Evolutionary conservation across 306 rosid species (phyloP), one percentile per base, ranked within the genome.

Genomic region (Cucurbita maxima): DNA sequence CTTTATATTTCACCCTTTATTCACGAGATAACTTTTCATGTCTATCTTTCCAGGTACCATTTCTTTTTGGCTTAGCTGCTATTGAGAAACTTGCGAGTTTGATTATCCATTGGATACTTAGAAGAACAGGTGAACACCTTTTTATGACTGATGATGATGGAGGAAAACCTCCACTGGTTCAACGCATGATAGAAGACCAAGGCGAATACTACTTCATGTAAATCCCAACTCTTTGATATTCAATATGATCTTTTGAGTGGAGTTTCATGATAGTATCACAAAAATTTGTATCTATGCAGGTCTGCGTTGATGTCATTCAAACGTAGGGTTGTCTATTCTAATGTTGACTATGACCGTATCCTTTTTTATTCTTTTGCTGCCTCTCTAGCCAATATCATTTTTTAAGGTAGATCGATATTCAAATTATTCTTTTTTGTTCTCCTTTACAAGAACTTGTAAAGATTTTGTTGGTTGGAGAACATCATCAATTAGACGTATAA

Each of bases 401-500:
- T 0, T 62, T 13, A 69, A 69, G 57, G 57, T 48, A 14, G 62
- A 60, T 62, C 19, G 20, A 56, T 71, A 41, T 76, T 67, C 22
- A 20, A 59, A 74, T n/a, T 44, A 62, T 13, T 61, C 16, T 57
- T 59, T 44, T 47, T 70, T 83, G 85, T 79, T 81, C 79, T 76
- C 86, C 81, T 53, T 87, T 72, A 89, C 58, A 30, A 80, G 22
- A 45, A n/a, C 63, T 34, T 37, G 3, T 75, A 51, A 74, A 94
- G 98, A 91, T 83, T 87, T 95, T 58, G 99, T 95, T 71, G 99
- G 99, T 79, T 95, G 99, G 99, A 91, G 97, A 89, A 95, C 99
- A 74, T 86, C 99, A 54, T 81, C 83, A 62, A 95, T 95, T 77
- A 81, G 99, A 76, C 88, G 96, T 40, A 78, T 83, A 52, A 78